Percentiles rank a stretch among this genome's conserved stretches.
phyloP scores from a whole-genome alignment of 805 yeast genomes.

The Ogataea nitratoaversa region DNA sequence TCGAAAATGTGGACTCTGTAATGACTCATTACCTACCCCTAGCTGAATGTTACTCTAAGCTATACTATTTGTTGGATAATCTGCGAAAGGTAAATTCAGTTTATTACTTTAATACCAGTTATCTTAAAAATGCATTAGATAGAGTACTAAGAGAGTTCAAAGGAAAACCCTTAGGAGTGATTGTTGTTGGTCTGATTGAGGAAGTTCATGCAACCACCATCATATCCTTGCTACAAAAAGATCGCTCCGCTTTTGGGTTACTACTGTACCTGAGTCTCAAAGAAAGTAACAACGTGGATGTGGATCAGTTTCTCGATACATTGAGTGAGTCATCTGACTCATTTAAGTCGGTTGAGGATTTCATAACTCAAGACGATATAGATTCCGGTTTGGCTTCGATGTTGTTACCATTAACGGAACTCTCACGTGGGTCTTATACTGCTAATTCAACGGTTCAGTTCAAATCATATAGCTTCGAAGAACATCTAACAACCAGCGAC shows the following conservation, averaged over 20 bases:
- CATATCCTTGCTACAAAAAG: constrained; percentile 41
- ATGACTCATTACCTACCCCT: constrained; percentile 47
- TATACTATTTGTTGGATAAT: constrained; percentile 45
- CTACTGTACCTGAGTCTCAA: constrained; percentile 26
- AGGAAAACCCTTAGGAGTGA: constrained; percentile 23
- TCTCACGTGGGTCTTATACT: no score
- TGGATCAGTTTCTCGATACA: not conserved
- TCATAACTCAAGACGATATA: not conserved
- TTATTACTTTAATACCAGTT: constrained; percentile 56
- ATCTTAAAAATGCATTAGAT: constrained; percentile 34
- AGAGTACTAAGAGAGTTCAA: constrained; percentile 17
- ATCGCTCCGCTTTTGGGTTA: constrained; percentile 42
- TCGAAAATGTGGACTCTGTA: constrained; percentile 48
- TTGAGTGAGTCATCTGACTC: not conserved
- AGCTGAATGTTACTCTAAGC: constrained; percentile 49
- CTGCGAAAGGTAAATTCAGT: constrained; percentile 42
- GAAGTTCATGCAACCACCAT: constrained; percentile 44
- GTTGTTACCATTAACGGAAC: not conserved
- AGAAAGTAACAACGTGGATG: not conserved
- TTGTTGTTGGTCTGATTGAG: constrained; percentile 39
- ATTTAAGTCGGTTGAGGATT: not conserved
- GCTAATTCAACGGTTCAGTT: no score
- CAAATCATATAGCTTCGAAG: constrained; percentile 17
- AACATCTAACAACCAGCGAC: constrained; percentile 30
- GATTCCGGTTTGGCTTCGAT: not conserved